These are phyloP conservation scores for Nemophila menziesii DNA, from an alignment of 257 asterid genomes.

Conservation along the genomic window DNA sequence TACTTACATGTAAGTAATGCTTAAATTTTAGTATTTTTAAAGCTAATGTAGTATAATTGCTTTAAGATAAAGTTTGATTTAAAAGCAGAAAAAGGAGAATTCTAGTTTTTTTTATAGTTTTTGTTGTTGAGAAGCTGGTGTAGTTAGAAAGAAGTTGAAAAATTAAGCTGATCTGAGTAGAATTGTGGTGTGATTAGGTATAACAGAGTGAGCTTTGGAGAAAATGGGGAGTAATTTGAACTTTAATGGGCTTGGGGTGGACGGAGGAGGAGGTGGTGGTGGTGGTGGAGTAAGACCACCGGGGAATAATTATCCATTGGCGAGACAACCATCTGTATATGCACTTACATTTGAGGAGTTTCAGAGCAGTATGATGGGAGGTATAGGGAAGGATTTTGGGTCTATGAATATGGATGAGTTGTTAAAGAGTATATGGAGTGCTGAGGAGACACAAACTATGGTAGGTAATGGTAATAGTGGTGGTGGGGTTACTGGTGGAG, in stretches of 20 bases:
- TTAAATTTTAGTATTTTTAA: not conserved
- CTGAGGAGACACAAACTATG: slow-evolving; percentile 72
- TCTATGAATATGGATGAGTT: slow-evolving; percentile 99
- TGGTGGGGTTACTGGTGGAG: slow-evolving; percentile 16
- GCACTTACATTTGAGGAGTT: slow-evolving; percentile 91
- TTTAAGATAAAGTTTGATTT: not conserved
- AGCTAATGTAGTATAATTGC: not conserved
- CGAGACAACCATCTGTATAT: slow-evolving; percentile 67
- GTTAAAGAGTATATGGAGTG: slow-evolving; percentile 81
- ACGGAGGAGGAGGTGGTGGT: slow-evolving; percentile 25
- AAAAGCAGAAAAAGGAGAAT: not conserved
- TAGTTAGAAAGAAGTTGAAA: not conserved
- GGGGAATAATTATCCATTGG: slow-evolving; percentile 26
- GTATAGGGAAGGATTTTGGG: slow-evolving; percentile 78
- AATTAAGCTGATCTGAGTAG: slow-evolving; percentile 14
- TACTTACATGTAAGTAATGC: not conserved
- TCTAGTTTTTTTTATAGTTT: not conserved
- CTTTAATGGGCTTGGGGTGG: slow-evolving; percentile 51
- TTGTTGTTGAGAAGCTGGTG: slow-evolving; percentile 7
- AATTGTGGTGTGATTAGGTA: slow-evolving; percentile 15
- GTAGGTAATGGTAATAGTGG: slow-evolving; percentile 21
- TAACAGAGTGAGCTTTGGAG: slow-evolving; percentile 18
- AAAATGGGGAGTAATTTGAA: slow-evolving; percentile 59
- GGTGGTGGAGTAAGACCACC: slow-evolving; percentile 36
- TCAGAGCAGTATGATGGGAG: slow-evolving; percentile 45